Conservation (phyloP, 2,329 filamentous ascomycete genomes). For the Xylogone sp. region DNA sequence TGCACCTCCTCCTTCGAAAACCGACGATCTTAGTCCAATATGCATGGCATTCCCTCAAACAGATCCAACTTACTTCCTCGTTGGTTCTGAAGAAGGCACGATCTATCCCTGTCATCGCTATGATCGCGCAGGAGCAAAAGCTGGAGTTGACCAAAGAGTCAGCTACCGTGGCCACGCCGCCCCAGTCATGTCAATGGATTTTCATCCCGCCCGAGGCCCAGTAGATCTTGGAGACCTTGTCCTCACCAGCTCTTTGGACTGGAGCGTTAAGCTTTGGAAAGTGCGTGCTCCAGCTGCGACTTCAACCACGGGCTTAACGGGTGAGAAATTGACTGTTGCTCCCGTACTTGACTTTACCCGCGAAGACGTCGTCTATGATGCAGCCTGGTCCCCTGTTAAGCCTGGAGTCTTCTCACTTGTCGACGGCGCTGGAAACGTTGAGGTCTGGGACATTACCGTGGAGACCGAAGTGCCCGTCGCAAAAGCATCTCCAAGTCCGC, state of each 20-base stretch:
- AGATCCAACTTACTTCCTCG: slow-evolving; percentile 95
- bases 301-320: slow-evolving; percentile 49
- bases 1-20: slow-evolving; percentile 80
- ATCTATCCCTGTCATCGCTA: slow-evolving; percentile 97
- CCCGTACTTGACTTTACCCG: slow-evolving; percentile 87
- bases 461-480: slow-evolving; percentile 91
- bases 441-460: slow-evolving; percentile 91
- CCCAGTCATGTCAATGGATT: slow-evolving; percentile 93
- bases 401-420: slow-evolving; percentile 93
- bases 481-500: slow-evolving; percentile 66
- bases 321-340: slow-evolving; percentile 49
- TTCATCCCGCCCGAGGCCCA: slow-evolving; percentile 87
- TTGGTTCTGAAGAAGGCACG: slow-evolving; percentile 92
- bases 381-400: slow-evolving; percentile 89
- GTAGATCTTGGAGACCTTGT: slow-evolving; percentile 94
- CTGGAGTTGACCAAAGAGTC: slow-evolving; percentile 85
- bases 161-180: slow-evolving; percentile 88
- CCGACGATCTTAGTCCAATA: slow-evolving; percentile 91
- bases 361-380: slow-evolving; percentile 96
- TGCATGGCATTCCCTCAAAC: slow-evolving; percentile 92
- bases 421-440: slow-evolving; percentile 86
- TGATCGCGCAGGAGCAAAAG: slow-evolving; percentile 94
- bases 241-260: slow-evolving; percentile 88
- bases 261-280: slow-evolving; percentile 97
- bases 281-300: slow-evolving; percentile 76